Percentiles rank a stretch among this genome's conserved stretches.
phyloP scores from a whole-genome alignment of 495 filamentous ascomycete genomes.

The Tuber umbilicatum region DNA sequence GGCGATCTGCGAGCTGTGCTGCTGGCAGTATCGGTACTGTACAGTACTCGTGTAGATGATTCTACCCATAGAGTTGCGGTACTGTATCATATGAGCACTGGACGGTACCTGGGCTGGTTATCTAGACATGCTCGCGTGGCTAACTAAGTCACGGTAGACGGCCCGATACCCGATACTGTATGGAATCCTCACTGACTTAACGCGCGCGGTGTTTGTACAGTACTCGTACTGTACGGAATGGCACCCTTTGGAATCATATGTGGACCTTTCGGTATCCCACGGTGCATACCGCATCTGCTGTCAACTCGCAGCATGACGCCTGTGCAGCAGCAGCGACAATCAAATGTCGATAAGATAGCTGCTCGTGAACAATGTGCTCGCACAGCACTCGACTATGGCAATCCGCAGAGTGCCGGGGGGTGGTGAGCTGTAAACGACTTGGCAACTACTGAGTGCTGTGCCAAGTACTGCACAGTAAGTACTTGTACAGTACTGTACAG shows the following conservation, averaged over 20 bases:
- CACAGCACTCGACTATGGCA: neutral
- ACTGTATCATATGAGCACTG: neutral
- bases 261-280: neutral
- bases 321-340: neutral
- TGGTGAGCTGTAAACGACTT: neutral
- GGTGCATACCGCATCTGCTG: neutral
- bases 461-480: neutral
- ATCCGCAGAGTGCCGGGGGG: neutral
- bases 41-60: neutral
- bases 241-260: neutral
- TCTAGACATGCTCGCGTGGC: neutral
- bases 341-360: neutral
- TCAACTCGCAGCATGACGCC: neutral
- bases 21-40: neutral
- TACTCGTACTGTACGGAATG: neutral
- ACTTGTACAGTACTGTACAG: neutral
- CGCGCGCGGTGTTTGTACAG: neutral
- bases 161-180: neutral
- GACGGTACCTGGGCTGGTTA: neutral
- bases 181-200: neutral
- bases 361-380: neutral
- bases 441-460: neutral
- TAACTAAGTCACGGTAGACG: neutral
- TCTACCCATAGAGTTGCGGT: neutral
- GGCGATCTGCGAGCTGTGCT: neutral